These are phyloP conservation scores for Boletus subluridellus DNA, from an alignment of 1,284 basidiomycete species.

Conservation along the genomic window DNA sequence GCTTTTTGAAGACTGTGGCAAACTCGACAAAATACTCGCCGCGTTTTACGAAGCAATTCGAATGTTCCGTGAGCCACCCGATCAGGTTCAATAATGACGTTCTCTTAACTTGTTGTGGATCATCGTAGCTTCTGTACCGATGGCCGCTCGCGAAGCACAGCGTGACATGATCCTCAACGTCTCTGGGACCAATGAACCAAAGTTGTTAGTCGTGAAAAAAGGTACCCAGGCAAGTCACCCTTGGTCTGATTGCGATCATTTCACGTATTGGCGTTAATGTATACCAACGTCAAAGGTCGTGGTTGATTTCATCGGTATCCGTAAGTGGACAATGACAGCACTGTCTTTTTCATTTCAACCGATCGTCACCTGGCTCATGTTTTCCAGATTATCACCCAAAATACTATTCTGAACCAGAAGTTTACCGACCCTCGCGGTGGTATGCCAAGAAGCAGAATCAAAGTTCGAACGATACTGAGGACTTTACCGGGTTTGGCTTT, in stretches of 20 bases:
- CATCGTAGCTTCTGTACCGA: neutral
- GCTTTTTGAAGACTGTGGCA: neutral
- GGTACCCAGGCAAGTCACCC: neutral
- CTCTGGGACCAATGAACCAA: neutral
- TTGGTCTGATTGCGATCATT: neutral
- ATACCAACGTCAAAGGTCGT: neutral
- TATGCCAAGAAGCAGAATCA: neutral
- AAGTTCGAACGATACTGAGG: neutral
- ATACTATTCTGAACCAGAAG: neutral
- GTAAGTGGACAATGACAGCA: neutral
- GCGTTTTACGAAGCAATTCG: neutral
- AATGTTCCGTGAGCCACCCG: neutral
- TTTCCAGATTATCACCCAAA: neutral
- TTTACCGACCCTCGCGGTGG: neutral
- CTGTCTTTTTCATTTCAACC: neutral
- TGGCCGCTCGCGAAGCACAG: neutral
- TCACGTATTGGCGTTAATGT: neutral
- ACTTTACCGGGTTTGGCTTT: neutral
- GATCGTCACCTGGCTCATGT: neutral
- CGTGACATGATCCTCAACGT: neutral
- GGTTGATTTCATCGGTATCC: neutral
- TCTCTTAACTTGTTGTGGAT: neutral
- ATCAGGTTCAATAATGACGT: neutral
- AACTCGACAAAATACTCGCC: neutral
- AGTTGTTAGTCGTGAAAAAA: neutral